Percentiles rank a stretch among this genome's conserved stretches.
phyloP scores from a whole-genome alignment of 192 early-diverging fungal species.

The Gryganskiella cystojenkinii region DNA sequence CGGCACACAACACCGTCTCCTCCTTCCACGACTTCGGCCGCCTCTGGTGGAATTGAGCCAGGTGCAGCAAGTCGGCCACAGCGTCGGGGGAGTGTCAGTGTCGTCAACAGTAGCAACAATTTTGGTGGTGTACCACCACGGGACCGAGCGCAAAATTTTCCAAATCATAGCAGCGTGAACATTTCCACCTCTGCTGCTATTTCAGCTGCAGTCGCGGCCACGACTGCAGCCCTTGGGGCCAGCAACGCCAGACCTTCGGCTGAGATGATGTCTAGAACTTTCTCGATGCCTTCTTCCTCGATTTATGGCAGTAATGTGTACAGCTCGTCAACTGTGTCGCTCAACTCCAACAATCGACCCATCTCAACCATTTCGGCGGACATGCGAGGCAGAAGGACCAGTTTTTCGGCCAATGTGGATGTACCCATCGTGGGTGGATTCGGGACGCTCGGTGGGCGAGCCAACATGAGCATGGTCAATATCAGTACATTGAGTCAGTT shows the following conservation, averaged over 20 bases:
- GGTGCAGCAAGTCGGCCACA: background rate
- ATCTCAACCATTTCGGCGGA: slow-evolving; percentile 27
- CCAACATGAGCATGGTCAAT: slow-evolving; percentile 49
- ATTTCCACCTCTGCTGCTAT: slow-evolving; percentile 26
- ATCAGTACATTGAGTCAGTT: slow-evolving; percentile 30
- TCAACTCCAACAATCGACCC: slow-evolving; percentile 11
- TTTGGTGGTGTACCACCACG: slow-evolving; percentile 21
- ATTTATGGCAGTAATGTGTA: slow-evolving; percentile 12
- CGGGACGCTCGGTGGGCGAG: slow-evolving; percentile 6
- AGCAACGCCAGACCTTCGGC: slow-evolving; percentile 1
- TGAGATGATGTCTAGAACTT: slow-evolving; percentile 38
- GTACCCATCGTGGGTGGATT: slow-evolving; percentile 18
- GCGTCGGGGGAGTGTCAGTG: slow-evolving; percentile 26
- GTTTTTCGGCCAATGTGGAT: slow-evolving; percentile 51
- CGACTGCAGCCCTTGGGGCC: slow-evolving; percentile 17
- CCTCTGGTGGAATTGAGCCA: background rate
- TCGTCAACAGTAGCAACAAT: background rate
- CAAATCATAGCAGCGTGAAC: slow-evolving; percentile 21
- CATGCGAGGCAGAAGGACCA: slow-evolving; percentile 31
- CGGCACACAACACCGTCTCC: slow-evolving; percentile 34
- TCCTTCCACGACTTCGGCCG: background rate
- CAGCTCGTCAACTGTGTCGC: slow-evolving; percentile 25
- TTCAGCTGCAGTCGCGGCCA: slow-evolving; percentile 12
- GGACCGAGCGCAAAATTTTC: too few relatives aligned
- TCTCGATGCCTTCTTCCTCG: slow-evolving; percentile 37